Conservation (phyloP, 1,139 yeast genomes). For the Candida tunisiensis region DNA sequence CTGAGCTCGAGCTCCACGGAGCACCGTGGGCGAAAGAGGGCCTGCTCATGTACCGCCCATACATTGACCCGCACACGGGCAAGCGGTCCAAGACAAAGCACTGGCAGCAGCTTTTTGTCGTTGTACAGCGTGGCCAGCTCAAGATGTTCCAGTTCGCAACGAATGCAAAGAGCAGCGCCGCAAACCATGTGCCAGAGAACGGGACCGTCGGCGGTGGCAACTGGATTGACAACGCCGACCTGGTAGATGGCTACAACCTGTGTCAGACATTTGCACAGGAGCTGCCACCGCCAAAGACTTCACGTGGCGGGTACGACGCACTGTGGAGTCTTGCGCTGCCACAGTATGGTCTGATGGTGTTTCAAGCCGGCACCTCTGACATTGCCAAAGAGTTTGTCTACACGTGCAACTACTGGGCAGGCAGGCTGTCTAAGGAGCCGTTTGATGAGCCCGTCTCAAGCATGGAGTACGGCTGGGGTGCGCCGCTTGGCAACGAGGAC, state of each 20-base stretch:
- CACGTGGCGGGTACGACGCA: conserved; percentile 8
- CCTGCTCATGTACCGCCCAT: conserved; percentile 26
- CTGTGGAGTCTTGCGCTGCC: conserved; percentile 22
- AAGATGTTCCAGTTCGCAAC: conserved; percentile 14
- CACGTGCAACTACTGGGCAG: conserved; percentile 84
- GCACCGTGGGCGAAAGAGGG: conserved; percentile 78
- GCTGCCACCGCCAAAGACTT: background rate
- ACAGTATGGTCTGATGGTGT: conserved; percentile 15
- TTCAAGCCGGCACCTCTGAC: conserved; percentile 43
- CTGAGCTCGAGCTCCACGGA: conserved; percentile 38
- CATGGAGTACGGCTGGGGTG: conserved; percentile 70
- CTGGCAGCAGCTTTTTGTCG: conserved; percentile 18
- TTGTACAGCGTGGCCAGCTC: conserved; percentile 20
- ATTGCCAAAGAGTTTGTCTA: conserved; percentile 57
- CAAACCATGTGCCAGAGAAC: background rate
- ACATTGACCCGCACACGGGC: conserved; percentile 19
- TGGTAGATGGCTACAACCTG: conserved; percentile 15
- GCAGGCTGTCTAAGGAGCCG: conserved; percentile 69
- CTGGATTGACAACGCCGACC: conserved; percentile 31
- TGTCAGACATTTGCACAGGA: conserved; percentile 18
- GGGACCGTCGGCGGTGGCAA: conserved; percentile 43
- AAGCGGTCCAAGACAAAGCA: conserved; percentile 13
- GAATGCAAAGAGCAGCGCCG: background rate
- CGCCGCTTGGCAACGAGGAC: conserved; percentile 10
- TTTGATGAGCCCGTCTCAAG: conserved; percentile 44